Evolutionary conservation across 768 basidiomycete genomes (phyloP).

Genomic region (Zangia roseola): DNA sequence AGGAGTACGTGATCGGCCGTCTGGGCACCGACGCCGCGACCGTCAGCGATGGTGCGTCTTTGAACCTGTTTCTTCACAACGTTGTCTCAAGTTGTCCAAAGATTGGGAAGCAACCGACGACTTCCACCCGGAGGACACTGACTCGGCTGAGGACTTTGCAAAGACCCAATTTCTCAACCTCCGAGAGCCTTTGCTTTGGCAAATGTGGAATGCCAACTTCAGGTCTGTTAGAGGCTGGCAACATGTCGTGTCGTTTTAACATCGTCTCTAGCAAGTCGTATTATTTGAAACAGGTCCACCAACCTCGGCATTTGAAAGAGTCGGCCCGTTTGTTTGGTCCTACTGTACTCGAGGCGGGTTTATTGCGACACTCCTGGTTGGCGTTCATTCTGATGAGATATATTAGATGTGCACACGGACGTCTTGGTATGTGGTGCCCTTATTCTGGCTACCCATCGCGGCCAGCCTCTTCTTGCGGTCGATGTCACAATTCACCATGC

Average conservation of each 20-base stretch:
- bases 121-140: constrained; percentile 89
- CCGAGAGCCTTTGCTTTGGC: constrained; percentile 74
- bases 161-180: constrained; percentile 93
- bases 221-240: constrained; percentile 45
- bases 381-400: background rate
- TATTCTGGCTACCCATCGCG: constrained; percentile 89
- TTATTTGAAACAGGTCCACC: constrained; percentile 95
- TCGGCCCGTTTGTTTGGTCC: constrained; percentile 88
- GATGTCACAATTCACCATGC: constrained; percentile 73
- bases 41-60: constrained; percentile 71
- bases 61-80: background rate
- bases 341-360: constrained; percentile 70
- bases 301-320: constrained; percentile 83
- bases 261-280: constrained; percentile 72
- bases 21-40: constrained; percentile 72
- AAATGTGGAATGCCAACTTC: constrained; percentile 87
- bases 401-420: constrained; percentile 76
- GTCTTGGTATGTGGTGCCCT: constrained; percentile 90
- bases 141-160: constrained; percentile 75
- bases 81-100: constrained; percentile 28
- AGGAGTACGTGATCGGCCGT: constrained; percentile 83
- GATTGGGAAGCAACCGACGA: constrained; percentile 91
- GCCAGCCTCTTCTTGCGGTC: constrained; percentile 78
- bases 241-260: background rate
- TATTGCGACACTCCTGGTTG: background rate